Evolutionary conservation across 805 yeast species (phyloP).

Genomic region (Blastobotrys chiropterorum): DNA sequence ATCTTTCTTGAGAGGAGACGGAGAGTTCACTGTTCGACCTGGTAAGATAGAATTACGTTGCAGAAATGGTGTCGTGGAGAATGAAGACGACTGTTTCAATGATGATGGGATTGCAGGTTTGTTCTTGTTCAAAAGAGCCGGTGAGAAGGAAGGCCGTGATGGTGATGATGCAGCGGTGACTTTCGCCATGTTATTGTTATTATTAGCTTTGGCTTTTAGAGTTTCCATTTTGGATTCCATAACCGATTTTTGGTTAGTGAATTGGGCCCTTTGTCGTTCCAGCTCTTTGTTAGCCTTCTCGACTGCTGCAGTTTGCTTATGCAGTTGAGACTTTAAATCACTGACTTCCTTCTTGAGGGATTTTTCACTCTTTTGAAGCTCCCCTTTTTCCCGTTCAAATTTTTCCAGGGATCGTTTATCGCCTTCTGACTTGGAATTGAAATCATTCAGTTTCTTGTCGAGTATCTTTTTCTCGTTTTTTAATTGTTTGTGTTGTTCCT

Average conservation of each 20-base stretch:
- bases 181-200: background rate
- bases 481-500: background rate
- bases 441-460: conserved; percentile 5
- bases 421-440: conserved; percentile 8
- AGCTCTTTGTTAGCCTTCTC: conserved; percentile 12
- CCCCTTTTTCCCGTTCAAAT: conserved; percentile 8
- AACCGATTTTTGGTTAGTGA: conserved; percentile 11
- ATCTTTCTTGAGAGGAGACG: conserved; percentile 2
- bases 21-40: background rate
- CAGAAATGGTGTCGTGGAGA: conserved; percentile 12
- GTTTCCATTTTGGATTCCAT: conserved; percentile 14
- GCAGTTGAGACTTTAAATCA: conserved; percentile 11
- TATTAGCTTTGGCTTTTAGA: conserved; percentile 8
- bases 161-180: background rate
- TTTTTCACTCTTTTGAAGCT: conserved; percentile 8
- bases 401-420: conserved; percentile 3
- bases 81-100: background rate
- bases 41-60: conserved; percentile 1
- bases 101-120: background rate
- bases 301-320: conserved; percentile 5
- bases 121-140: background rate
- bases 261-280: conserved; percentile 6
- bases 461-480: conserved; percentile 2
- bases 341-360: conserved; percentile 9
- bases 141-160: background rate